Evolutionary conservation across 371 early-diverging fungal species (phyloP).

Genomic region (Mucor circinelloides): DNA sequence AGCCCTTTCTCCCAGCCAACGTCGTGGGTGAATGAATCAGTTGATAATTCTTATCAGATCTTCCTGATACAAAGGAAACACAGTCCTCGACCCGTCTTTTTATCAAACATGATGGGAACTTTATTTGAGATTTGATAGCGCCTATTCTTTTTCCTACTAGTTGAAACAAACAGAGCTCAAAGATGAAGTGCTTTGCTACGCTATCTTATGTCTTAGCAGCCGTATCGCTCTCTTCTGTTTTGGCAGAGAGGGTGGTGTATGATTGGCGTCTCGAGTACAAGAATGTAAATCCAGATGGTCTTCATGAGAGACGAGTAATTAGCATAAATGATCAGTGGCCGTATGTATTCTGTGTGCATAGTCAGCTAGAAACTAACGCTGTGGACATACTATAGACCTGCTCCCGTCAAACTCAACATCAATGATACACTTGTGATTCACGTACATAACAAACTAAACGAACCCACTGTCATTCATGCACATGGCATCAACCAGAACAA

Average conservation of each 20-base stretch:
- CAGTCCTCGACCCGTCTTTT: neutral
- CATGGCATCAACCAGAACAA: slow-evolving; percentile 70
- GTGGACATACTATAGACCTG: slow-evolving; percentile 31
- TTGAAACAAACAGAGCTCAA: neutral
- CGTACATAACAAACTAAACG: slow-evolving; percentile 63
- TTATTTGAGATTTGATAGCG: neutral
- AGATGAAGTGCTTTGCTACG: slow-evolving; percentile 1
- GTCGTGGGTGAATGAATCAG: neutral
- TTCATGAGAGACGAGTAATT: slow-evolving; percentile 63
- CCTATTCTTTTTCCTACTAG: neutral
- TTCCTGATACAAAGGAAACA: neutral
- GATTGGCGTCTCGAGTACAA: slow-evolving; percentile 75
- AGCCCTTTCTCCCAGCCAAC: neutral
- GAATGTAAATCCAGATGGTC: slow-evolving; percentile 69
- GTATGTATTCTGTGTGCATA: slow-evolving; percentile 33
- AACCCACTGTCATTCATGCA: slow-evolving; percentile 64
- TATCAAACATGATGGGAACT: neutral
- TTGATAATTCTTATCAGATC: neutral
- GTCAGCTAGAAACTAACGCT: neutral
- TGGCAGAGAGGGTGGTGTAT: slow-evolving; percentile 54
- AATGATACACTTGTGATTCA: slow-evolving; percentile 66
- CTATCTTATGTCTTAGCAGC: neutral
- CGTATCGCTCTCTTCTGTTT: neutral
- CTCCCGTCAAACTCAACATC: slow-evolving; percentile 39
- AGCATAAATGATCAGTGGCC: slow-evolving; percentile 79